phyloP scores from a whole-genome alignment of 164 flowering plant species.

The Kingdonia uniflora region DNA sequence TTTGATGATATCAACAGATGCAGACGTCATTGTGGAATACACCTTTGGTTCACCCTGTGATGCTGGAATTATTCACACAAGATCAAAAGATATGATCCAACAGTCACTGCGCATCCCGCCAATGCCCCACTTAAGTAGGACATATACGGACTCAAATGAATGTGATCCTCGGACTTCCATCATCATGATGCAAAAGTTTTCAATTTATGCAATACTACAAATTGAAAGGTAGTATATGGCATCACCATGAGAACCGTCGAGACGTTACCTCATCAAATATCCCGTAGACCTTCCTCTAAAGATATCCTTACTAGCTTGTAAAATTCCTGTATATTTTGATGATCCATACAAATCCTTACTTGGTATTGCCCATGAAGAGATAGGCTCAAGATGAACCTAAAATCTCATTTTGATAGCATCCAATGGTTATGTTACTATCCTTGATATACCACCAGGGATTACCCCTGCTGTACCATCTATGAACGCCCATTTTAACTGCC shows the following conservation, averaged over 20 bases:
- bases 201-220: conserved; percentile 68
- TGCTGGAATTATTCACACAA: conserved; percentile 80
- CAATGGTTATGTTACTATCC: conserved; percentile 82
- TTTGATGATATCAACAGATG: conserved; percentile 53
- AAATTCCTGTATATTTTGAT: conserved; percentile 84
- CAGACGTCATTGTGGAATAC: conserved; percentile 80
- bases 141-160: conserved; percentile 67
- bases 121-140: conserved; percentile 87
- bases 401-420: conserved; percentile 93
- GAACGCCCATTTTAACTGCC: conserved; percentile 64
- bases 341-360: conserved; percentile 32
- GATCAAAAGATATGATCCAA: conserved; percentile 98
- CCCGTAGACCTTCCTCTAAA: conserved; percentile 88
- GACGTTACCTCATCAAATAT: conserved; percentile 98
- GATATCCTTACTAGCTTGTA: conserved; percentile 84
- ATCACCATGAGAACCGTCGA: conserved; percentile 96
- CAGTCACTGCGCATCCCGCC: conserved; percentile 95
- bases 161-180: conserved; percentile 78
- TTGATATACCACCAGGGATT: conserved; percentile 70
- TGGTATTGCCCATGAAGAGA: conserved; percentile 62
- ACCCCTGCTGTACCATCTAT: conserved; percentile 72
- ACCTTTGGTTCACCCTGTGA: conserved; percentile 99
- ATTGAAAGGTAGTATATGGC: conserved; percentile 94
- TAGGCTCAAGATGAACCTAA: conserved; percentile 98
- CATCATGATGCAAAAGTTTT: conserved; percentile 85